Percentiles rank a stretch among this genome's conserved stretches.
Evolutionary conservation across 2,329 filamentous ascomycete genomes (phyloP).

Genomic region (Coleophoma cylindrospora): DNA sequence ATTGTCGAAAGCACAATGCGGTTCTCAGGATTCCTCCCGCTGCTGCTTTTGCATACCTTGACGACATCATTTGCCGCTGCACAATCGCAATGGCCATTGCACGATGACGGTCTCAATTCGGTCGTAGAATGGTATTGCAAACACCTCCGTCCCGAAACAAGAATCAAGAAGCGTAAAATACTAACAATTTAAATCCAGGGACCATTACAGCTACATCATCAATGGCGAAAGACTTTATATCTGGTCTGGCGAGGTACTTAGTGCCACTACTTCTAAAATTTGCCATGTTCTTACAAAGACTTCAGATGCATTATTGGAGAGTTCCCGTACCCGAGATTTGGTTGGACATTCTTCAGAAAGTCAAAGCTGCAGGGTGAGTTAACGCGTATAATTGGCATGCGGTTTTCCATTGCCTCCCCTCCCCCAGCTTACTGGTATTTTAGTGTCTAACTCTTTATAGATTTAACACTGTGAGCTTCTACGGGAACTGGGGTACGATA

Average conservation of each 20-base stretch:
- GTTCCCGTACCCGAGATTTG: slow-evolving; percentile 56
- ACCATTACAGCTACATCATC: slow-evolving; percentile 46
- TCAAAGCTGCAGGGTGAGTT: slow-evolving; percentile 61
- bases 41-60: neutral
- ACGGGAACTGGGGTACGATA: slow-evolving; percentile 67
- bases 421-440: neutral
- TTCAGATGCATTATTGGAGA: slow-evolving; percentile 44
- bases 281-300: neutral
- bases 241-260: slow-evolving; percentile 39
- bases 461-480: slow-evolving; percentile 75
- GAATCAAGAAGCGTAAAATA: neutral
- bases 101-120: slow-evolving; percentile 40
- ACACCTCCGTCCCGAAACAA: neutral
- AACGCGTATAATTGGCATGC: too few species aligned
- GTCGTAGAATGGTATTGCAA: slow-evolving; percentile 35
- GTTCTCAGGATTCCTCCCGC: too few species aligned
- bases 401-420: neutral
- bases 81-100: slow-evolving; percentile 36
- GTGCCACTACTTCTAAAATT: too few species aligned
- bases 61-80: neutral
- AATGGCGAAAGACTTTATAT: slow-evolving; percentile 46
- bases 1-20: too few species aligned
- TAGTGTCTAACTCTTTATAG: slow-evolving; percentile 16
- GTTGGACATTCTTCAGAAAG: slow-evolving; percentile 75
- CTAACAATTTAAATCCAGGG: slow-evolving; percentile 25